phyloP scores from a whole-genome alignment of 768 basidiomycete species.

The Pholiota microspora region DNA sequence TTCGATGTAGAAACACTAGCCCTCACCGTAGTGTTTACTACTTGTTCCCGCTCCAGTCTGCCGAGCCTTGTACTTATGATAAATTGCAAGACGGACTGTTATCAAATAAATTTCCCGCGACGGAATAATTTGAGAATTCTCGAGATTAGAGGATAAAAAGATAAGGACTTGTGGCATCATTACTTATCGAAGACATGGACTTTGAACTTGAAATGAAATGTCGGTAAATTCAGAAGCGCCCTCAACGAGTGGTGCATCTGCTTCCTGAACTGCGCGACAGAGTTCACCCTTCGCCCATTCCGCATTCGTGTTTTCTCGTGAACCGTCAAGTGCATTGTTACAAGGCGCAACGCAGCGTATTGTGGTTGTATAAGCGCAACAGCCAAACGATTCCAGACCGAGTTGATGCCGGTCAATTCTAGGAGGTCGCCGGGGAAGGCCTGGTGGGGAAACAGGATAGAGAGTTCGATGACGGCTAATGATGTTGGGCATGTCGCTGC shows the following conservation, averaged over 20 bases:
- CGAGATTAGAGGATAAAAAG: too few relatives aligned
- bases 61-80: too few relatives aligned
- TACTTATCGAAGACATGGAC: constrained; percentile 7
- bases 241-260: constrained; percentile 11
- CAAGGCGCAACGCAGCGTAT: constrained; percentile 11
- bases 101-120: too few relatives aligned
- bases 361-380: constrained; percentile 5
- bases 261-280: constrained; percentile 11
- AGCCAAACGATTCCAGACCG: constrained; percentile 13
- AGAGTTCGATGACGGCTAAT: constrained; percentile 10
- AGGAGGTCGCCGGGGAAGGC: constrained; percentile 2
- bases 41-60: too few relatives aligned
- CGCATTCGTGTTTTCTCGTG: constrained; percentile 7
- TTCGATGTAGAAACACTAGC: too few relatives aligned
- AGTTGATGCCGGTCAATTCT: constrained; percentile 4
- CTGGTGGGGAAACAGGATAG: constrained; percentile 16
- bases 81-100: too few relatives aligned
- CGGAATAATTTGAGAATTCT: too few relatives aligned
- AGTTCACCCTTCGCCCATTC: constrained; percentile 12
- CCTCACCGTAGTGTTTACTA: too few relatives aligned
- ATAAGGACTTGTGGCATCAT: too few relatives aligned
- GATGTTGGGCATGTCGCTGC: constrained; percentile 5
- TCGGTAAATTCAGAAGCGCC: constrained; percentile 12
- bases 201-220: constrained; percentile 17
- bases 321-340: constrained; percentile 16